Conservation (phyloP, 352 stramenopile species). For the Blastocystis sp. region DNA sequence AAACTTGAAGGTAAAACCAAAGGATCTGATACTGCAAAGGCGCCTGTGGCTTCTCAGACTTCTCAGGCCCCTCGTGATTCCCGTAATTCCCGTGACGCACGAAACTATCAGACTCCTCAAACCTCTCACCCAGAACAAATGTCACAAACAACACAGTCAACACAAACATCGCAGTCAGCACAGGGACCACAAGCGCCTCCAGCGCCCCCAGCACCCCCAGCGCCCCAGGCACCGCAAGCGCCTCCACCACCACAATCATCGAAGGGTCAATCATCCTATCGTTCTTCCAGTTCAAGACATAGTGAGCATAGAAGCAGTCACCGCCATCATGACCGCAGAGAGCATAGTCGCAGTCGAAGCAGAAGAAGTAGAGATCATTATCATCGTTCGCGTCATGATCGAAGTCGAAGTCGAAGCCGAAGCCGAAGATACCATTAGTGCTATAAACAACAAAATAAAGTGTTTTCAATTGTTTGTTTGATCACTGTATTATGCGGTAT, state of each 20-base stretch:
- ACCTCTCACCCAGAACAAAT: background rate
- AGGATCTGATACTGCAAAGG: background rate
- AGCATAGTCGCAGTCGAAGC: background rate
- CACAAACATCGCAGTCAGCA: background rate
- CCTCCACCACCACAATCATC: background rate
- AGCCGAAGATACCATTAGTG: background rate
- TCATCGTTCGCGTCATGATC: background rate
- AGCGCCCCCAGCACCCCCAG: background rate
- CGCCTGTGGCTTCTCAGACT: background rate
- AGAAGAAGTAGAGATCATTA: background rate
- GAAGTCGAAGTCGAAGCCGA: background rate
- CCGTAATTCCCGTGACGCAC: background rate
- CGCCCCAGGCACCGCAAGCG: background rate
- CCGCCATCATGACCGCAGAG: background rate
- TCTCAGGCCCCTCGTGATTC: background rate
- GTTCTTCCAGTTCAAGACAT: background rate
- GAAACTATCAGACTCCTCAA: background rate
- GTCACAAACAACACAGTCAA: background rate
- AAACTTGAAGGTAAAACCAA: background rate
- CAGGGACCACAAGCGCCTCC: background rate
- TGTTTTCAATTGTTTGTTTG: too few species aligned
- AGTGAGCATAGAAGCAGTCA: background rate
- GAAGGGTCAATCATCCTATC: background rate
- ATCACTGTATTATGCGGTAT: too few species aligned
- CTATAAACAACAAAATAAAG: too few species aligned